phyloP scores from a whole-genome alignment of 306 rosid genomes.

The Astragalus membranaceus region DNA sequence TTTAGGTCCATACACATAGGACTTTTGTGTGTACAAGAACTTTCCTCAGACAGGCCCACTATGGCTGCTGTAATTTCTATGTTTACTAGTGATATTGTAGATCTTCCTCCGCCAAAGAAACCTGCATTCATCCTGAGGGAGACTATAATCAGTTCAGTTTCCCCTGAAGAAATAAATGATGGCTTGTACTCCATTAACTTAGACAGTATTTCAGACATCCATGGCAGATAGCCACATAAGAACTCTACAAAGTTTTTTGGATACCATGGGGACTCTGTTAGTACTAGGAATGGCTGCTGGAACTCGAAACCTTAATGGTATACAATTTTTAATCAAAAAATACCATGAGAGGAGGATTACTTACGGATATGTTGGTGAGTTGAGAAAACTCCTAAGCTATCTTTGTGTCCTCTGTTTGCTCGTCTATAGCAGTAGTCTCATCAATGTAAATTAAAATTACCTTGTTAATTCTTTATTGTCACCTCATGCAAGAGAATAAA shows the following conservation, averaged over 20 bases:
- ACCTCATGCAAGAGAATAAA: too few relatives aligned
- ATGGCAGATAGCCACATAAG: constrained; percentile 11
- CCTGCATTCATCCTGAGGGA: constrained; percentile 5
- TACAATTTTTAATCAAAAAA: background rate
- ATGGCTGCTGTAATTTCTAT: constrained; percentile 14
- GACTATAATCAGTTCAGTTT: background rate
- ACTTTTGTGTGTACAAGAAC: constrained; percentile 19
- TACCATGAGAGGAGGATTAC: background rate
- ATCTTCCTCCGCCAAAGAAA: constrained; percentile 14
- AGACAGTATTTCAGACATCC: background rate
- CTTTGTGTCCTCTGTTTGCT: background rate
- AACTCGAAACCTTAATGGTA: background rate
- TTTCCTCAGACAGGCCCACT: constrained; percentile 3
- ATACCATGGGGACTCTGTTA: background rate
- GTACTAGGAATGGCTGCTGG: background rate
- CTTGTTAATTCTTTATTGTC: background rate
- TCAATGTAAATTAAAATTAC: background rate
- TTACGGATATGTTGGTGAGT: background rate
- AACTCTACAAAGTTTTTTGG: background rate
- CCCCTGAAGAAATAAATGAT: background rate
- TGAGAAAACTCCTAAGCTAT: background rate
- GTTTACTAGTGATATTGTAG: constrained; percentile 6
- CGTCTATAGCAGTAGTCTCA: background rate
- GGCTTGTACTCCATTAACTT: background rate
- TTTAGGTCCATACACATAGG: constrained; percentile 14